These are phyloP conservation scores for Sarocladiaceae sp. DNA, from an alignment of 2,329 filamentous ascomycete genomes.

Conservation along the genomic window DNA sequence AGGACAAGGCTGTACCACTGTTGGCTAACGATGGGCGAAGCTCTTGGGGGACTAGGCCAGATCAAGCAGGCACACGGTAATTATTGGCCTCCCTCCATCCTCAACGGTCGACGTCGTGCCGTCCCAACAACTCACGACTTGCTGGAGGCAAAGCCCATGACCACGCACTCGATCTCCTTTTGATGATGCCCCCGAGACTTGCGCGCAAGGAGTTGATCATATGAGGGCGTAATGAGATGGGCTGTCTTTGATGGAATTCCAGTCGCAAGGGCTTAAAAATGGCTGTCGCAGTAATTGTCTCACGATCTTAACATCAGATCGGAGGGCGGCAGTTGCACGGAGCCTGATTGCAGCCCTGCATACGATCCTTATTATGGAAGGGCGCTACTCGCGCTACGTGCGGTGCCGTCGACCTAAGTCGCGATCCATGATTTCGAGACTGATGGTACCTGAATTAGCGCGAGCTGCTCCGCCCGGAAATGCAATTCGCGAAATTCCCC, in stretches of 20 bases:
- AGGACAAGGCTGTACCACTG: neutral
- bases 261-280: too few species aligned
- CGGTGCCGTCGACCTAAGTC: neutral
- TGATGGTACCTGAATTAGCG: neutral
- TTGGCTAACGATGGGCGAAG: neutral
- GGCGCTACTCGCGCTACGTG: neutral
- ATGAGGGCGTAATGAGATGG: neutral
- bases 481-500: too few species aligned
- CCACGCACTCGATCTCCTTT: too few species aligned
- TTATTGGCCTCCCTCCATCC: neutral
- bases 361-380: neutral
- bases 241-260: conserved; percentile 6
- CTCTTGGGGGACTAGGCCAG: neutral
- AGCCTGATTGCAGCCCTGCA: too few species aligned
- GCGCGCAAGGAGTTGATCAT: neutral
- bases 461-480: neutral
- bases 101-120: too few species aligned
- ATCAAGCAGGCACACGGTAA: neutral
- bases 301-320: neutral
- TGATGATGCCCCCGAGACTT: neutral
- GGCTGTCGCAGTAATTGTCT: neutral
- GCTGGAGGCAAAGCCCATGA: too few species aligned
- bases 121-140: too few species aligned
- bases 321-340: neutral
- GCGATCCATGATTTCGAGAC: neutral